Conservation (phyloP, 2,329 filamentous ascomycete genomes). For the Xylariaceae sp. region DNA sequence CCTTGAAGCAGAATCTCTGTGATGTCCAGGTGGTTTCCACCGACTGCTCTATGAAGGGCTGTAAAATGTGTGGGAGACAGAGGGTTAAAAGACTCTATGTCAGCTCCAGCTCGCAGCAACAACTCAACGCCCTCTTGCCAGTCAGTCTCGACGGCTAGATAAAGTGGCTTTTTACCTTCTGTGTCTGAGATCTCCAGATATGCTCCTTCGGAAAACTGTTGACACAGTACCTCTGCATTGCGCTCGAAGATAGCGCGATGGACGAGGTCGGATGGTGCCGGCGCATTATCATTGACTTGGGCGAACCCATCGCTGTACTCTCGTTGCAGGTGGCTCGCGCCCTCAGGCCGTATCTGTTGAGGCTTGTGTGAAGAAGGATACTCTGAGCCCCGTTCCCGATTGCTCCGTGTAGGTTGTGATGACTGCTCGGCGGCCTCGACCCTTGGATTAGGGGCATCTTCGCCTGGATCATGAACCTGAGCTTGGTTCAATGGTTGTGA, state of each 20-base stretch:
- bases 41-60: conserved; percentile 1
- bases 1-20: not conserved
- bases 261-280: not conserved
- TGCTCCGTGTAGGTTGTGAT: too few species aligned
- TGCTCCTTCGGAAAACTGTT: not conserved
- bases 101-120: not conserved
- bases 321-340: too few species aligned
- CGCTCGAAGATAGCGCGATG: not conserved
- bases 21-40: not conserved
- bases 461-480: too few species aligned
- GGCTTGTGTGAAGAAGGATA: too few species aligned
- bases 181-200: not conserved
- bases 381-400: too few species aligned
- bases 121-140: not conserved
- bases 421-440: too few species aligned
- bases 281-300: too few species aligned
- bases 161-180: not conserved
- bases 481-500: too few species aligned
- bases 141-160: not conserved
- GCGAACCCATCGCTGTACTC: too few species aligned
- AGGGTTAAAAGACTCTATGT: not conserved
- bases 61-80: not conserved
- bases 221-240: not conserved
- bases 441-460: too few species aligned
- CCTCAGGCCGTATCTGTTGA: too few species aligned